Evolutionary conservation across 257 asterid species (phyloP).

Genomic region (Solanum clarkiae): DNA sequence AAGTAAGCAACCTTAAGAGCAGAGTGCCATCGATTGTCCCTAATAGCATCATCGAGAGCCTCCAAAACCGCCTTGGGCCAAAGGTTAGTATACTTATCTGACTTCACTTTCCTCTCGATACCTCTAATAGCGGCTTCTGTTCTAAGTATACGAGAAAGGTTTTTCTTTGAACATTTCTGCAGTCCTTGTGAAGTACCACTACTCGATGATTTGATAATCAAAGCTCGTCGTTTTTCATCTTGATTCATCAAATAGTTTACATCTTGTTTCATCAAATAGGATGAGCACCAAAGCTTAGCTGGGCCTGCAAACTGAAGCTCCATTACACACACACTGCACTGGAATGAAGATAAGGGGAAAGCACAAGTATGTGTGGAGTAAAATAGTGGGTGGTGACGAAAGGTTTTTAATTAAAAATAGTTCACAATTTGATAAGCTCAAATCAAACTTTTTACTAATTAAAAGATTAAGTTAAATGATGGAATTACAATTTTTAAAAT

Average conservation of each 20-base stretch:
- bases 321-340: constrained; percentile 24
- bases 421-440: too few relatives aligned
- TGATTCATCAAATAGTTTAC: neutral
- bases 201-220: constrained; percentile 10
- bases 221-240: neutral
- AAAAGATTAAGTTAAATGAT: too few relatives aligned
- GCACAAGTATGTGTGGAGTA: neutral
- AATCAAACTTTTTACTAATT: too few relatives aligned
- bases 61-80: constrained; percentile 79
- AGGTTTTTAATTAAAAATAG: too few relatives aligned
- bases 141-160: constrained; percentile 56
- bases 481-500: too few relatives aligned
- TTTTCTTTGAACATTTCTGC: constrained; percentile 40
- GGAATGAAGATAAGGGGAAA: neutral
- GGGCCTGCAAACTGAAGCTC: constrained; percentile 36
- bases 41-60: constrained; percentile 63
- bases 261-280: neutral
- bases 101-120: constrained; percentile 60
- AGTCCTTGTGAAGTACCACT: constrained; percentile 15
- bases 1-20: constrained; percentile 59
- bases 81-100: constrained; percentile 62
- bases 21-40: constrained; percentile 57
- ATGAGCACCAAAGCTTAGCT: constrained; percentile 10
- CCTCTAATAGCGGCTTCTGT: constrained; percentile 64
- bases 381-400: too few relatives aligned